Percentiles rank a stretch among this genome's conserved stretches.
Conservation (phyloP, 495 filamentous ascomycete species). For the Penicillium nucicola region DNA sequence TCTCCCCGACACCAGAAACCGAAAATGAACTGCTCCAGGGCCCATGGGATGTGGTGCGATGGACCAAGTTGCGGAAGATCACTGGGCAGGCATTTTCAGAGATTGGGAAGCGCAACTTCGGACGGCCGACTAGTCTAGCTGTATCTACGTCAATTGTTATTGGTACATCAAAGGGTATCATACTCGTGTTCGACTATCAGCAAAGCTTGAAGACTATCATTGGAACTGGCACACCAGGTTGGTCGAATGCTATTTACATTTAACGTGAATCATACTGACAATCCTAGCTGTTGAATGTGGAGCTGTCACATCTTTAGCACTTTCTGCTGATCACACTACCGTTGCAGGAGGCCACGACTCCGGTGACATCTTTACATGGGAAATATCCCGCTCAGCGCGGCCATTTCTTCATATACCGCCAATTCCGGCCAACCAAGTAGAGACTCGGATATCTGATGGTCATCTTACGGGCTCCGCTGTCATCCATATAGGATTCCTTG, state of each 20-base stretch:
- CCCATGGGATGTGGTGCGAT: slow-evolving; percentile 95
- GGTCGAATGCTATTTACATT: neutral
- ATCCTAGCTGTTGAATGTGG: slow-evolving; percentile 81
- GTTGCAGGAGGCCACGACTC: slow-evolving; percentile 86
- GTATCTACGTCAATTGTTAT: slow-evolving; percentile 87
- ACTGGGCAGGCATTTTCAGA: slow-evolving; percentile 93
- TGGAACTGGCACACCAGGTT: slow-evolving; percentile 87
- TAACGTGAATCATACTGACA: slow-evolving; percentile 1
- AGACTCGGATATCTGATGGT: slow-evolving; percentile 68
- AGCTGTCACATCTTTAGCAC: slow-evolving; percentile 77
- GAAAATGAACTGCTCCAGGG: slow-evolving; percentile 63
- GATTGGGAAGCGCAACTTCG: slow-evolving; percentile 87
- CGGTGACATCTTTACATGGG: slow-evolving; percentile 96
- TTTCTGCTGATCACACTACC: slow-evolving; percentile 91
- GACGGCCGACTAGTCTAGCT: slow-evolving; percentile 84
- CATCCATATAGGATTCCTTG: slow-evolving; percentile 91
- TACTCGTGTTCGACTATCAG: slow-evolving; percentile 94
- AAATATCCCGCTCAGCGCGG: slow-evolving; percentile 71
- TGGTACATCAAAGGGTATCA: slow-evolving; percentile 90
- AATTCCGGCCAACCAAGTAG: slow-evolving; percentile 60
- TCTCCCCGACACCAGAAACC: slow-evolving; percentile 46
- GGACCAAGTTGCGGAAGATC: slow-evolving; percentile 91
- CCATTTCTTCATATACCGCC: slow-evolving; percentile 89
- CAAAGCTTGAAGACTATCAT: slow-evolving; percentile 92
- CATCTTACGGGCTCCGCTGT: slow-evolving; percentile 75